Evolutionary conservation across 192 early-diverging fungal genomes (phyloP), one percentile per base, ranked within the genome.

Genomic region (Coemansia sp.): DNA sequence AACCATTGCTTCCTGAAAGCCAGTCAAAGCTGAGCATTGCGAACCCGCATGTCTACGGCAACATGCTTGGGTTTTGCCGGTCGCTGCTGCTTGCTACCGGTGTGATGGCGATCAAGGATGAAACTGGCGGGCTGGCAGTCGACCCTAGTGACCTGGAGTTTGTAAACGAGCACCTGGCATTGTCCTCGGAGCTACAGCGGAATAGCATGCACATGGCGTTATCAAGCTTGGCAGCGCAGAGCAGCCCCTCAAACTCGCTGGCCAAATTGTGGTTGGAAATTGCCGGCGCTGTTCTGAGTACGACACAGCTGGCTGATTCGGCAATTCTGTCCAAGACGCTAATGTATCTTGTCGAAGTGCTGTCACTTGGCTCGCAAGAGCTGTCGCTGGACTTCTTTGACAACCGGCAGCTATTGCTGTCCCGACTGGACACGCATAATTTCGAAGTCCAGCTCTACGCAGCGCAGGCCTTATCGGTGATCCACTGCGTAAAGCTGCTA

Each of bases 1-100:
- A 31, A 5, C n/a, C 22, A 18, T 38, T 35, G 11, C 21, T 44
- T 21, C 18, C 22, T 6, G 33, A 48, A 11, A 14, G 5, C 19
- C 27, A 24, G 6, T 1, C 47, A 19, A 30, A 14, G 30, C 28
- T 32, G 9, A 45, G 22, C 16, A 47, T 32, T 22, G 32, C 42
- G 5, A 62, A 67, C 24, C 56, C 64, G 3, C 43, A 19, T 28
- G 52, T 70, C 5, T 63, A 51, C 19, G 32, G 63, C 54, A 64
- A 64, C 6, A 45, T 62, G 22, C 45, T 76, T 29, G 67, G 58
- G 6, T 66, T 76, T 55, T 63, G 62, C n/a, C 53, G 73, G 16
- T 69, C 65, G 5, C 38, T 76, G 28, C 28, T 76, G 11, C 59
- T 76, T 35, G 66, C 63, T 14, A 65, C 18, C 5, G 73, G 73